Conservation (phyloP, 768 basidiomycete species). For the Kwoniella dejecticola region DNA sequence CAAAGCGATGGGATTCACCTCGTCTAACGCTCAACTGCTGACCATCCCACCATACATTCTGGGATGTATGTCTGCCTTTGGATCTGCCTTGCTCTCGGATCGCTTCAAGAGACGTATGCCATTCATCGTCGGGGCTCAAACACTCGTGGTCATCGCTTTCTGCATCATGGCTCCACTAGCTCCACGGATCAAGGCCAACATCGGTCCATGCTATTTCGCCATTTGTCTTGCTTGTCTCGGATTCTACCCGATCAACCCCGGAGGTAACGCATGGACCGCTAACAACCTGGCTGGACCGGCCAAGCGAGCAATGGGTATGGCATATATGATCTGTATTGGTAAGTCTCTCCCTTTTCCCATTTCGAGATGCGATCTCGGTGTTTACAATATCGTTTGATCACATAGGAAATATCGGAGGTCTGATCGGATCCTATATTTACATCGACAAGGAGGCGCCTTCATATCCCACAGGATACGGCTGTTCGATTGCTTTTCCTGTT, state of each 20-base stretch:
- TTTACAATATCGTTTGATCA: not conserved
- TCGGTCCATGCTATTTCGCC: constrained; percentile 7
- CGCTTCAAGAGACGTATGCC: not conserved
- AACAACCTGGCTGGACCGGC: constrained; percentile 3
- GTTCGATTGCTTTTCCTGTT: constrained; percentile 3
- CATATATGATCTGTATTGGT: not conserved
- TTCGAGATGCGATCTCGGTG: no score
- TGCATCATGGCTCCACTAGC: not conserved
- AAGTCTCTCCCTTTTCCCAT: no score
- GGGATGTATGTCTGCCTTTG: constrained; percentile 13
- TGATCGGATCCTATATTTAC: not conserved
- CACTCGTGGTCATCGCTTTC: not conserved
- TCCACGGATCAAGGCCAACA: not conserved
- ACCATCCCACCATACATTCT: constrained; percentile 39
- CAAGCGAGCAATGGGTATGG: constrained; percentile 1
- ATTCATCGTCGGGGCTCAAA: not conserved
- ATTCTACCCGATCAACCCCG: not conserved
- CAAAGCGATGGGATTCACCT: constrained; percentile 32
- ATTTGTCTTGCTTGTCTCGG: constrained; percentile 6
- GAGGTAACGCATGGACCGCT: not conserved
- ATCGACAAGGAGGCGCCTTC: not conserved
- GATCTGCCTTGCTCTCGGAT: not conserved
- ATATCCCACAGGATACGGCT: constrained; percentile 3
- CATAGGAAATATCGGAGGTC: not conserved
- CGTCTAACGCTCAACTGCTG: constrained; percentile 35